phyloP scores from a whole-genome alignment of 345 rosid species.

The Rubroshorea leprosula region DNA sequence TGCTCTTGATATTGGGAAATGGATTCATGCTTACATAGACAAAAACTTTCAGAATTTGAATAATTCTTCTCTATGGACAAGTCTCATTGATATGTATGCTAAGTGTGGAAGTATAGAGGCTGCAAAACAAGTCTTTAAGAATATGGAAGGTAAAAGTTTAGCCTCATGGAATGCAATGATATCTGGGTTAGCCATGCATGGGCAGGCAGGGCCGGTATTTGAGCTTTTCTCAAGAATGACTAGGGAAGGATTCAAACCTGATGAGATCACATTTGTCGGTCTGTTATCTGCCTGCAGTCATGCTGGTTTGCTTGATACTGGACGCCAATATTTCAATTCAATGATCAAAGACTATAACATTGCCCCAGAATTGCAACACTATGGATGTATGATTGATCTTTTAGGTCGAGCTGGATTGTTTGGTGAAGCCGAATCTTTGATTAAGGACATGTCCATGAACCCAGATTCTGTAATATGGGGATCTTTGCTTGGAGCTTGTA shows the following conservation, averaged over 20 bases:
- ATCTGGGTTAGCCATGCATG: constrained; percentile 63
- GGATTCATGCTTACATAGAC: constrained; percentile 57
- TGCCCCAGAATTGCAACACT: constrained; percentile 63
- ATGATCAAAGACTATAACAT: constrained; percentile 48
- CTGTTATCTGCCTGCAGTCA: constrained; percentile 71
- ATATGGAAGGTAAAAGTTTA: constrained; percentile 33
- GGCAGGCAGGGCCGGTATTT: constrained; percentile 42
- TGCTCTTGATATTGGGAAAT: constrained; percentile 56
- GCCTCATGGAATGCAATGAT: constrained; percentile 70
- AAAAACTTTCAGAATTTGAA: constrained; percentile 27
- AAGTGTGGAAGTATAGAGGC: constrained; percentile 52
- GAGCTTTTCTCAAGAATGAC: constrained; percentile 48
- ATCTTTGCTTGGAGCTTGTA: constrained; percentile 65
- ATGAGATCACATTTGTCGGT: constrained; percentile 63
- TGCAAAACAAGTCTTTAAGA: constrained; percentile 39
- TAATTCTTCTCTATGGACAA: constrained; percentile 35
- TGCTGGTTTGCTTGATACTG: constrained; percentile 57
- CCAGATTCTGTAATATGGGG: constrained; percentile 80
- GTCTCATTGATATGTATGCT: constrained; percentile 60
- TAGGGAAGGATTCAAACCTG: constrained; percentile 44
- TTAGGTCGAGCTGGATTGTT: constrained; percentile 59
- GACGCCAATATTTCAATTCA: constrained; percentile 40
- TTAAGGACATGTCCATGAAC: constrained; percentile 44
- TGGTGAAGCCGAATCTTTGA: constrained; percentile 52
- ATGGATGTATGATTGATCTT: constrained; percentile 72